These are phyloP conservation scores for Colletotrichum liaoningense DNA, from an alignment of 2,329 filamentous ascomycete species.

Conservation along the genomic window DNA sequence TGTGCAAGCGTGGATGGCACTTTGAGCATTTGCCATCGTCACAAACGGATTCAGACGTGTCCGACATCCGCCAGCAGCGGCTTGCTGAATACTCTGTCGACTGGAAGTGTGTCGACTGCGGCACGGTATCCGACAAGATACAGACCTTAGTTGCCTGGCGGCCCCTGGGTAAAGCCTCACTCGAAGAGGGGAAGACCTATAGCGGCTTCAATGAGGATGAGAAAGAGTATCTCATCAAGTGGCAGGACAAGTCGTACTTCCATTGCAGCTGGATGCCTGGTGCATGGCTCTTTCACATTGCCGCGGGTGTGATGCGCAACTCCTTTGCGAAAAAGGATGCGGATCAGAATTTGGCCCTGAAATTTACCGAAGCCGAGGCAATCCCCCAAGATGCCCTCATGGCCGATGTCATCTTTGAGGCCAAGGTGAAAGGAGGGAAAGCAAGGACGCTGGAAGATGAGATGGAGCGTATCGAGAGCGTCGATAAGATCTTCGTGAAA, in stretches of 20 bases:
- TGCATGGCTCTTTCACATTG: constrained; percentile 85
- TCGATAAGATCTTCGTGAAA: constrained; percentile 84
- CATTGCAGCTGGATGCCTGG: constrained; percentile 90
- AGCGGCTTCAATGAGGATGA: constrained; percentile 71
- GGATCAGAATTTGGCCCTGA: constrained; percentile 60
- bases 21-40: constrained; percentile 75
- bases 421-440: constrained; percentile 61
- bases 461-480: constrained; percentile 75
- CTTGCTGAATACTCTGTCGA: constrained; percentile 78
- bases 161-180: constrained; percentile 69
- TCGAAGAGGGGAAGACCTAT: constrained; percentile 59
- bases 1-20: constrained; percentile 85
- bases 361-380: constrained; percentile 79
- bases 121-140: constrained; percentile 73
- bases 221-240: constrained; percentile 95
- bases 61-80: constrained; percentile 67
- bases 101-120: constrained; percentile 87
- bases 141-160: constrained; percentile 90
- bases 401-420: constrained; percentile 84
- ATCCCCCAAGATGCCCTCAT: constrained; percentile 88
- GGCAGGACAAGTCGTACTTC: constrained; percentile 83
- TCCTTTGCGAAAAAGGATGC: constrained; percentile 80
- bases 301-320: constrained; percentile 71
- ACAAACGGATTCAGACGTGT: constrained; percentile 23
- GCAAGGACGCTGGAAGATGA: constrained; percentile 64